Evolutionary conservation across 495 filamentous ascomycete species (phyloP), one percentile per base, ranked within the genome.

Genomic region (Penicillium psychrofluorescens): DNA sequence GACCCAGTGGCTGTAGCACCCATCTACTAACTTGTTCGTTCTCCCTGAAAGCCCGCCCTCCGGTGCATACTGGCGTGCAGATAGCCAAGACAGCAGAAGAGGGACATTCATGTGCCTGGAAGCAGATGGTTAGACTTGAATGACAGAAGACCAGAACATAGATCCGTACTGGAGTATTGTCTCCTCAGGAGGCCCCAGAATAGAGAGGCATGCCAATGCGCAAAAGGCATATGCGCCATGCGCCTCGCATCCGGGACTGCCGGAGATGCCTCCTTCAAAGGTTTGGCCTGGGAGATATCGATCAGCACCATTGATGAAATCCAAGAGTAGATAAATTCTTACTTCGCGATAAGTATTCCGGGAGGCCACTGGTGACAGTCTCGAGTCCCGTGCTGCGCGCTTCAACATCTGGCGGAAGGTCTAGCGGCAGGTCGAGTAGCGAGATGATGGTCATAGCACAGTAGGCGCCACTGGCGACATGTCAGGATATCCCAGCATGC

Each of bases 211-310:
- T 31, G 85, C 92, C 38, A 98, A 68, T 34, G 85, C 90, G 65
- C 92, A 97, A 66, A 97, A 98, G 29, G 90, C 88, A 67, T 96
- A 98, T 41, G 87, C 92, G 12, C 92, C 94, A 71, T 98, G 92
- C 34, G 91, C 94, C 71, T 98, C 92, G 32, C 63, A 80, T 38
- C 78, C 82, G 12, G 92, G 92, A 33, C 79, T 79, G 10, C 78
- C 84, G 42, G 85, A 89, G 29, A 97, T 86, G 28, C 92, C 92
- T 41, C 92, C 92, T 68, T 98, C 92, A 55, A 81, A 96, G 9
- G 85, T 91, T 75, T 97, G 91, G 57, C 88, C 86, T 91, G 50
- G 10, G 38, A 10, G n/a, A 7, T 15, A 41, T 43, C 37, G 45
- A 22, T 48, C 50, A 57, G 44, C 38, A 12, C 16, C n/a, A 40